Evolutionary conservation across 805 yeast genomes (phyloP), one percentile per base, ranked within the genome.

Genomic region (Pichia rugopelliculosa): DNA sequence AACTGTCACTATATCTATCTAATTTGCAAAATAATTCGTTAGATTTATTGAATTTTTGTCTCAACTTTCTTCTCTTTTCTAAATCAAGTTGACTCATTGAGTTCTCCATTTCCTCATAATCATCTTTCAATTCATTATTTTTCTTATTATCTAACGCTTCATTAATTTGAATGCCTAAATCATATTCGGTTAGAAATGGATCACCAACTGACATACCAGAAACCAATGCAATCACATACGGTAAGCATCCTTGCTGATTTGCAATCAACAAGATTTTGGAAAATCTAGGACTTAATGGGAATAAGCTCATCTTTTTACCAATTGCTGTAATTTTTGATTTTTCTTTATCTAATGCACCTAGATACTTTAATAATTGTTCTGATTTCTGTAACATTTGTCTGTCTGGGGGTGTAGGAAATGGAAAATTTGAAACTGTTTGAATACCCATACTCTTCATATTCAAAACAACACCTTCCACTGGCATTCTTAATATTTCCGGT

Each of bases 401-500:
- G 44, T 82, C 85, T 0, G 98, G 97, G 2, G 96, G 87, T 0
- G 98, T 90, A 4, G 98, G 68, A 68, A 93, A 93, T 33, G 99
- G 99, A 70, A 93, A 93, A 59, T 93, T 91, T 21, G 80, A 70
- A 34, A 93, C 83, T 45, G 85, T 86, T 61, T 87, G 93, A 51
- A 93, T 90, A 2, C 96, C 97, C 96, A 93, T 93, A 53, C 91
- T 79, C 66, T 93, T 93, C 99, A 93, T 93, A 42, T 85, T 85
- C 56, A 93, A 68, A 0, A 93, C 95, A n/a, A 93, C 84, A 62
- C 96, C 89, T 62, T 93, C 99, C 33, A 89, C 88, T 0, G 99
- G 98, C 95, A 88, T 90, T 54, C 98, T 73, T 49, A 87, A 68
- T 41, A 93, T 90, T 63, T 93, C 99, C 0, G 99, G 98, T 47